Conservation (phyloP, 768 basidiomycete genomes). For the Lactifluus pinguis region DNA sequence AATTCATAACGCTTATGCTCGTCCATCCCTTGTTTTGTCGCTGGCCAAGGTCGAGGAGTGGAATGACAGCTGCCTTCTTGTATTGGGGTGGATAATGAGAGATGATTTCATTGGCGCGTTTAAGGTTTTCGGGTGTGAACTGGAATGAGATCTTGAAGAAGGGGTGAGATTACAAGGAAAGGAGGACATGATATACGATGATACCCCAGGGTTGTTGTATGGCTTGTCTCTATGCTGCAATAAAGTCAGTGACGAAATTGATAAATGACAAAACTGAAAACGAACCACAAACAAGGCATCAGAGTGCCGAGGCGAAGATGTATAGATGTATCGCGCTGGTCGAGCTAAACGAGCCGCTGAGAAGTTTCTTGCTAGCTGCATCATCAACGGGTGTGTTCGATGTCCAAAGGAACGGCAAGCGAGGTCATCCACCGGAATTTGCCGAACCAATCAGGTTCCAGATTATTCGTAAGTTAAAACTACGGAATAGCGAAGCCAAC, state of each 20-base stretch:
- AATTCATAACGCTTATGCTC: conserved; percentile 98
- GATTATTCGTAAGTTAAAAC: too few relatives aligned
- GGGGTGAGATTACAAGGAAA: neutral
- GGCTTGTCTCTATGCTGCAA: conserved; percentile 86
- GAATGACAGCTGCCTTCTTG: conserved; percentile 98
- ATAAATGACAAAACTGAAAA: conserved; percentile 20
- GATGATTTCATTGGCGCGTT: conserved; percentile 83
- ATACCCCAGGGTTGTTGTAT: conserved; percentile 87
- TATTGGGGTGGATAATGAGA: conserved; percentile 93
- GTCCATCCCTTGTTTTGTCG: conserved; percentile 99
- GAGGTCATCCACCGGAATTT: conserved; percentile 1
- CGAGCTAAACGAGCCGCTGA: neutral
- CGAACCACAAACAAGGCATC: conserved; percentile 84
- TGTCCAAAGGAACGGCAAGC: neutral
- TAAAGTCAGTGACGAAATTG: conserved; percentile 15
- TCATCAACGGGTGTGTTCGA: neutral
- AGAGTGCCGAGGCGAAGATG: conserved; percentile 44
- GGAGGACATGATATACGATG: conserved; percentile 1
- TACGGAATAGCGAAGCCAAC: conserved; percentile 27
- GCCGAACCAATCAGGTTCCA: conserved; percentile 16
- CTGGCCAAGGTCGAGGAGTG: conserved; percentile 91
- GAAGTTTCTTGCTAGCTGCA: conserved; percentile 7
- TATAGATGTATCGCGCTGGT: conserved; percentile 27
- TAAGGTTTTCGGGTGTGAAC: conserved; percentile 72
- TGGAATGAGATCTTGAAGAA: conserved; percentile 74